A percentile compares a stretch with the other conserved stretches of the same genome.
These are phyloP conservation scores for Mycena pura DNA, from an alignment of 768 basidiomycete genomes.

Conservation along the genomic window DNA sequence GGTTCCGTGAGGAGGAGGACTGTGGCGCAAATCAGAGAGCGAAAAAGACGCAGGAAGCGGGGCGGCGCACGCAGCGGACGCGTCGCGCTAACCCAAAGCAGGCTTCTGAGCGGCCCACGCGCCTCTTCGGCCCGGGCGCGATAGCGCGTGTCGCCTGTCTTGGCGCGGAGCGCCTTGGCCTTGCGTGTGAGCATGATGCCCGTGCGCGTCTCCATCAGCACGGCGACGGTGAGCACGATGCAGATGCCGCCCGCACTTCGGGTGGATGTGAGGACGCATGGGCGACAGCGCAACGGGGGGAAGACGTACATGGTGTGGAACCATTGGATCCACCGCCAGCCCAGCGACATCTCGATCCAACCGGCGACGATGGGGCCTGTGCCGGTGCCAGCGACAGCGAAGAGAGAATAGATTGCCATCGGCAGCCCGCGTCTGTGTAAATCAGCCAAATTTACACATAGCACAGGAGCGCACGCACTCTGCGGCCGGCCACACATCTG, in stretches of 20 bases:
- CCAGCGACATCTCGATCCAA: slow-evolving; percentile 58
- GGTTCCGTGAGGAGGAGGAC: slow-evolving; percentile 38
- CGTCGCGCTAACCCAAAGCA: slow-evolving; percentile 60
- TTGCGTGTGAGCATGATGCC: slow-evolving; percentile 60
- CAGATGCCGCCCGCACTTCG: slow-evolving; percentile 50
- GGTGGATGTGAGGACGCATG: not conserved
- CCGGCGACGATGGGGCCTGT: slow-evolving; percentile 59
- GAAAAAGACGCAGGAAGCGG: slow-evolving; percentile 6
- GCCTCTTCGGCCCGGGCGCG: slow-evolving; percentile 56
- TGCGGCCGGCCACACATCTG: slow-evolving; percentile 56
- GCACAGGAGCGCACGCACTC: slow-evolving; percentile 39
- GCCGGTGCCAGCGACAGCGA: slow-evolving; percentile 55
- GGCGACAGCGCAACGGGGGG: slow-evolving; percentile 5
- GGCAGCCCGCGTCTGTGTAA: slow-evolving; percentile 60
- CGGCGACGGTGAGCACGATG: slow-evolving; percentile 44
- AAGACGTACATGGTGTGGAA: slow-evolving; percentile 54
- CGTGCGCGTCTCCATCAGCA: slow-evolving; percentile 66
- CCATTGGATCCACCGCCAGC: slow-evolving; percentile 76
- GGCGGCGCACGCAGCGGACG: slow-evolving; percentile 58
- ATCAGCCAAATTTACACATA: not conserved
- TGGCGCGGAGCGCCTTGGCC: slow-evolving; percentile 56
- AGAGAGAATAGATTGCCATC: slow-evolving; percentile 61
- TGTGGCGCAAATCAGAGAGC: slow-evolving; percentile 1
- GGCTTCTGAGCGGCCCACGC: slow-evolving; percentile 44
- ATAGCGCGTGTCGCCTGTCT: slow-evolving; percentile 56